Evolutionary conservation across 805 yeast species (phyloP).

Genomic region (Sugiyamaella smithiae): DNA sequence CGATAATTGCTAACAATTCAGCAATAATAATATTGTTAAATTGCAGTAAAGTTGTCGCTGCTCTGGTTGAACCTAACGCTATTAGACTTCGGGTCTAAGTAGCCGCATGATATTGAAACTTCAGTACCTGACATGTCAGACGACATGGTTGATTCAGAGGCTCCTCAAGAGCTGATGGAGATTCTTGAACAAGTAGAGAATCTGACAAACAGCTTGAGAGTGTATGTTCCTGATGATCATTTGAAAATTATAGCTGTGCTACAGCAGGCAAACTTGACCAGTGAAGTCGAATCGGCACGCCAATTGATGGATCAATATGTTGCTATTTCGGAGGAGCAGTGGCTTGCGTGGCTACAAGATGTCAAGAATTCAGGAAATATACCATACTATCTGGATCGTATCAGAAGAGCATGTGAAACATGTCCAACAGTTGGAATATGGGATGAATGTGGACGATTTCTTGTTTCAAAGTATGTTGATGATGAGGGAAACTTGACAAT

Average conservation of each 20-base stretch:
- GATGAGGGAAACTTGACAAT: neutral
- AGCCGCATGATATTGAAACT: neutral
- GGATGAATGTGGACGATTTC: neutral
- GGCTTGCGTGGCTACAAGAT: constrained; percentile 10
- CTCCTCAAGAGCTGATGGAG: no score
- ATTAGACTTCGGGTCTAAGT: no score
- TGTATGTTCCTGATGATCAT: neutral
- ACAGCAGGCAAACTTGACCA: neutral
- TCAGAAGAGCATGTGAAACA: neutral
- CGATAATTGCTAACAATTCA: no score
- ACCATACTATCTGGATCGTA: neutral
- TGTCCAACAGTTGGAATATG: neutral
- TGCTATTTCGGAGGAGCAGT: constrained; percentile 1
- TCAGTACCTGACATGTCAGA: neutral
- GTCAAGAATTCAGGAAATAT: neutral
- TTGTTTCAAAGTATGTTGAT: neutral
- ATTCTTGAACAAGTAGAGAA: neutral
- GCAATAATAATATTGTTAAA: no score
- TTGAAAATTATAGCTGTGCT: neutral
- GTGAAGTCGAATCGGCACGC: constrained; percentile 1
- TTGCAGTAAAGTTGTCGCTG: no score
- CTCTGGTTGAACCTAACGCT: no score
- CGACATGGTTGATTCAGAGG: neutral
- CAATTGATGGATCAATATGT: neutral
- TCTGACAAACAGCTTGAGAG: neutral